These are phyloP conservation scores for Nadsonia commutata DNA, from an alignment of 1,139 yeast genomes.

Conservation along the genomic window DNA sequence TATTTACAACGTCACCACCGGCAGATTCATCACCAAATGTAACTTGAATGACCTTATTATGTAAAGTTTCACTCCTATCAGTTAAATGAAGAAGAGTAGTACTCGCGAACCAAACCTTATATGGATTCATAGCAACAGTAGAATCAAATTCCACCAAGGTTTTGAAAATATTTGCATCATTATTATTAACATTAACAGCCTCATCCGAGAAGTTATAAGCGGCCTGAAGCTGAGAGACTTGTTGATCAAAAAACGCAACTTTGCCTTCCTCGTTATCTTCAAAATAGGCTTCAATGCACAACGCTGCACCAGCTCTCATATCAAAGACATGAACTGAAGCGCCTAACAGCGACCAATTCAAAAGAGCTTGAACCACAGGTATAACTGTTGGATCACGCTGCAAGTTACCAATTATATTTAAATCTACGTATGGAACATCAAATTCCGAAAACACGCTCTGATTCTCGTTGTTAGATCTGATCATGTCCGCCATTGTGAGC, in stretches of 20 bases:
- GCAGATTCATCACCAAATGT: slow-evolving; percentile 48
- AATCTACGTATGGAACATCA: slow-evolving; percentile 86
- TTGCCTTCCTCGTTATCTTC: slow-evolving; percentile 50
- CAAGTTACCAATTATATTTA: slow-evolving; percentile 41
- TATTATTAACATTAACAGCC: slow-evolving; percentile 5
- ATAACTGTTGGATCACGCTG: slow-evolving; percentile 22
- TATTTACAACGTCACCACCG: slow-evolving; percentile 61
- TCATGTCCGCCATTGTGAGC: slow-evolving; percentile 61
- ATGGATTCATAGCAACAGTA: slow-evolving; percentile 67
- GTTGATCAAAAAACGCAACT: slow-evolving; percentile 44
- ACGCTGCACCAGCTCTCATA: slow-evolving; percentile 56
- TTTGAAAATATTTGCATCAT: slow-evolving; percentile 40
- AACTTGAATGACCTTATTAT: slow-evolving; percentile 37
- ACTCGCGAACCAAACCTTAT: slow-evolving; percentile 75
- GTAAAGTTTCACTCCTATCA: slow-evolving; percentile 36
- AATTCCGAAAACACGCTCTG: slow-evolving; percentile 62
- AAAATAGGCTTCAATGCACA: slow-evolving; percentile 55
- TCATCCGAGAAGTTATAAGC: slow-evolving; percentile 2
- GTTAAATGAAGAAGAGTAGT: slow-evolving; percentile 50
- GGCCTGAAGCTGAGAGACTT: slow-evolving; percentile 33
- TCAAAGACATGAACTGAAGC: slow-evolving; percentile 80
- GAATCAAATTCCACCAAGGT: slow-evolving; percentile 68
- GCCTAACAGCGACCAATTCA: slow-evolving; percentile 67
- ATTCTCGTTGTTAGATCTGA: slow-evolving; percentile 44
- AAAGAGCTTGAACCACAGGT: slow-evolving; percentile 61